These are phyloP conservation scores for Elaeagnus macrophylla DNA, from an alignment of 306 rosid species.

Conservation along the genomic window DNA sequence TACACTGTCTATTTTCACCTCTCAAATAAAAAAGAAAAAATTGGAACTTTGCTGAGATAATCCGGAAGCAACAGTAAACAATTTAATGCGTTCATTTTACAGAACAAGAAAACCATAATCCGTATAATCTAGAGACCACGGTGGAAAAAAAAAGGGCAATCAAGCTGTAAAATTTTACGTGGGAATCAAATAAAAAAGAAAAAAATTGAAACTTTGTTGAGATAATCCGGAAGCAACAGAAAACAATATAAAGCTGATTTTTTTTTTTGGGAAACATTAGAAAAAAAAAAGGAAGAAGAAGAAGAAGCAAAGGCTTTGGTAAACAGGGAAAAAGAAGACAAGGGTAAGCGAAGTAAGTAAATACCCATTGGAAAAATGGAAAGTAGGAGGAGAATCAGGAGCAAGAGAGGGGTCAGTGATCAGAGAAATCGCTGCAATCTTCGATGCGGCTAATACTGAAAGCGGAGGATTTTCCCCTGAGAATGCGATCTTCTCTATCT, in stretches of 20 bases:
- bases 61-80: too few relatives aligned
- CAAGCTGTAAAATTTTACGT: too few relatives aligned
- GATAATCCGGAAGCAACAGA: too few relatives aligned
- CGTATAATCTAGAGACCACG: too few relatives aligned
- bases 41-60: too few relatives aligned
- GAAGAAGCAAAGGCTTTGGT: not conserved
- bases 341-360: not conserved
- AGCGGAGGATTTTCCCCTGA: conserved; percentile 58
- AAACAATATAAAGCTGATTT: too few relatives aligned
- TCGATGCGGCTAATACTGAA: conserved; percentile 59
- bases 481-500: conserved; percentile 41
- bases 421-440: conserved; percentile 42
- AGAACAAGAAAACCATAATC: too few relatives aligned
- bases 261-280: not conserved
- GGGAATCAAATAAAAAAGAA: not conserved
- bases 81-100: too few relatives aligned
- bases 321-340: not conserved
- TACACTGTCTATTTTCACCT: too few relatives aligned
- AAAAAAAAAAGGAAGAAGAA: not conserved
- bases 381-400: conserved; percentile 43
- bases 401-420: conserved; percentile 42
- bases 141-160: too few relatives aligned
- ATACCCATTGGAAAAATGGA: conserved; percentile 63
- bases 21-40: too few relatives aligned
- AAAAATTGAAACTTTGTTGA: too few relatives aligned